A percentile compares a stretch with the other conserved stretches of the same genome.
Evolutionary conservation across 345 rosid genomes (phyloP).

Genomic region (Chamaenerion angustifolium): DNA sequence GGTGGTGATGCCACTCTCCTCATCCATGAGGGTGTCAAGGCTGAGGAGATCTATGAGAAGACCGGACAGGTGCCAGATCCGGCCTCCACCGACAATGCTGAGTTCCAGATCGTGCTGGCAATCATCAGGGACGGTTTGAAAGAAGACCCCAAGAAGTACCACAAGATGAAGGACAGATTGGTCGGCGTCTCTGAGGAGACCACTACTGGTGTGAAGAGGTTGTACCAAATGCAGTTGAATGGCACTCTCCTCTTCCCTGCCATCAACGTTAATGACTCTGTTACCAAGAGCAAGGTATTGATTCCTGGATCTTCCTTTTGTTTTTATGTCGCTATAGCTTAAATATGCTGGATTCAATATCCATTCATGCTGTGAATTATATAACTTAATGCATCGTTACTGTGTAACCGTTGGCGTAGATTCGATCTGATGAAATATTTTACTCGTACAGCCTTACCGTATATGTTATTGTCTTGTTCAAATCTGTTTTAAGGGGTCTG

Average conservation of each 20-base stretch:
- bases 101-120: slow-evolving; percentile 67
- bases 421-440: too few species aligned
- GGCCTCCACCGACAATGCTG: slow-evolving; percentile 58
- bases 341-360: too few species aligned
- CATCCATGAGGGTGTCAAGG: slow-evolving; percentile 27
- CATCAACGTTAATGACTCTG: slow-evolving; percentile 33
- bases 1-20: too few species aligned
- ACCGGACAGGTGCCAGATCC: slow-evolving; percentile 62
- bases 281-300: slow-evolving; percentile 67
- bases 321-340: too few species aligned
- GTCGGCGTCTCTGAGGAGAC: slow-evolving; percentile 84
- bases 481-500: too few species aligned
- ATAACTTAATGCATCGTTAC: too few species aligned
- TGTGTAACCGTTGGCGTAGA: too few species aligned
- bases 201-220: slow-evolving; percentile 69
- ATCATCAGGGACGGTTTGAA: slow-evolving; percentile 63
- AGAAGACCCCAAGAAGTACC: slow-evolving; percentile 47
- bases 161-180: slow-evolving; percentile 60
- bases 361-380: too few species aligned
- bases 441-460: too few species aligned
- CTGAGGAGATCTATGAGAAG: slow-evolving; percentile 63
- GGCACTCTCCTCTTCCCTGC: slow-evolving; percentile 50
- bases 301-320: too few species aligned
- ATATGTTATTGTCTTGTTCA: too few species aligned
- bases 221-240: slow-evolving; percentile 65